Evolutionary conservation across 257 asterid genomes (phyloP), one percentile per base, ranked within the genome.

Genomic region (Galeopsis tetrahit): DNA sequence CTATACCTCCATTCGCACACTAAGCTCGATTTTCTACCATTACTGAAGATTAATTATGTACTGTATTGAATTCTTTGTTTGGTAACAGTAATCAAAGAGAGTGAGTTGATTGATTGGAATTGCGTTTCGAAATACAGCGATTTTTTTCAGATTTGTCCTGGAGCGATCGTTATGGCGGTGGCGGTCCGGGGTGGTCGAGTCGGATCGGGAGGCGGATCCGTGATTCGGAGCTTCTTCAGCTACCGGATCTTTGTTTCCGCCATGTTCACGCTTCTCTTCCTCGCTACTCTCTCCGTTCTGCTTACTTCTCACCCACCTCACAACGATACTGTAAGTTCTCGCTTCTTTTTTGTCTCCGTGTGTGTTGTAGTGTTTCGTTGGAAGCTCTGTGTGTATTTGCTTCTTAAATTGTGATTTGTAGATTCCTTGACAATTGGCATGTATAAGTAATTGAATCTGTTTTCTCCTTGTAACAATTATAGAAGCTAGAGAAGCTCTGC

Each of bases 171-270:
- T 44, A 89, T 93, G 97, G 99, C 97, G 81, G 94, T 94, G 78
- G 95, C 96, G 66, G 93, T 81, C 77, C 92, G 99, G 61, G 88
- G 92, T 42, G 85, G 85, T 74, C 94, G 96, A 40, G 78, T 78
- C 78, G 93, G 91, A 84, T 85, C 92, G 66, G 92, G 92, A 40
- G 84, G 87, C 71, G 99, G 97, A 91, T 89, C 93, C 77, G 68
- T 85, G 46, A 49, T 89, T 55, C 87, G 95, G 40, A 91, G 85
- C 87, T 79, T 91, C 81, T 91, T 91, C 90, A 84, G 90, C 82
- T 91, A 91, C 75, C 93, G 98, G 88, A 84, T 91, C 90, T 94
- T 94, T 70, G 80, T 88, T 48, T 94, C 99, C 78, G 97, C 98
- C 71, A 73, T 92, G 92, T 85, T 95, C 77, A 85, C 96, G 33